Evolutionary conservation across 176 grass and related monocot genomes (phyloP).

Genomic region (Triticum timopheevii): DNA sequence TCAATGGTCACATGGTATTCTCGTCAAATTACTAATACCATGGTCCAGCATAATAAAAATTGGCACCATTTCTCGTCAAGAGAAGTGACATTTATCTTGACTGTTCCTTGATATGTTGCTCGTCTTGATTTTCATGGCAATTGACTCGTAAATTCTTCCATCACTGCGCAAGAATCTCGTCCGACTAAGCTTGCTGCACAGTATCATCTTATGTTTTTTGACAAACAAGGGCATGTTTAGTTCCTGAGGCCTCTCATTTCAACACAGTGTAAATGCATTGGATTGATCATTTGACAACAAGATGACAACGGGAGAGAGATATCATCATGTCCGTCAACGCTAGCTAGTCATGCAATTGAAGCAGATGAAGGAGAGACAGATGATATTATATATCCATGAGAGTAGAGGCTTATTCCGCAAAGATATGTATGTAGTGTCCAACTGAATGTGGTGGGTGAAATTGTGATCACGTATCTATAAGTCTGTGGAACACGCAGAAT

Average conservation of each 20-base stretch:
- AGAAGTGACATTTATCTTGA: too few species aligned
- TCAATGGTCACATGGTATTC: too few species aligned
- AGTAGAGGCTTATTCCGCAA: background rate
- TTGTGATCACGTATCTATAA: background rate
- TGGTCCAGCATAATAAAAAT: too few species aligned
- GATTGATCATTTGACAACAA: too few species aligned
- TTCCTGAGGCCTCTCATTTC: background rate
- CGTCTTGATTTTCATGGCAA: too few species aligned
- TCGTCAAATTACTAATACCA: too few species aligned
- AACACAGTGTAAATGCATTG: background rate
- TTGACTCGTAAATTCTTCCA: too few species aligned
- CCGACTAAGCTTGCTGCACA: too few species aligned
- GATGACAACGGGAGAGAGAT: background rate
- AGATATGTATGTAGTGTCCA: background rate
- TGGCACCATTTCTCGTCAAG: too few species aligned
- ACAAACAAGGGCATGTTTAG: background rate
- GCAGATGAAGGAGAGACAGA: background rate
- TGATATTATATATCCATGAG: background rate
- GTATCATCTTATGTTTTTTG: background rate
- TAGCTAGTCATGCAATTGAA: background rate
- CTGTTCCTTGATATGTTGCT: too few species aligned
- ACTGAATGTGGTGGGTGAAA: background rate
- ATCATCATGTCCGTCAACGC: background rate
- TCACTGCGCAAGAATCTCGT: too few species aligned
- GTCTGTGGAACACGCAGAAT: background rate